Percentiles rank a stretch among this genome's conserved stretches.
These are phyloP conservation scores for Aquilaria sinensis DNA, from an alignment of 345 rosid species.

Conservation along the genomic window DNA sequence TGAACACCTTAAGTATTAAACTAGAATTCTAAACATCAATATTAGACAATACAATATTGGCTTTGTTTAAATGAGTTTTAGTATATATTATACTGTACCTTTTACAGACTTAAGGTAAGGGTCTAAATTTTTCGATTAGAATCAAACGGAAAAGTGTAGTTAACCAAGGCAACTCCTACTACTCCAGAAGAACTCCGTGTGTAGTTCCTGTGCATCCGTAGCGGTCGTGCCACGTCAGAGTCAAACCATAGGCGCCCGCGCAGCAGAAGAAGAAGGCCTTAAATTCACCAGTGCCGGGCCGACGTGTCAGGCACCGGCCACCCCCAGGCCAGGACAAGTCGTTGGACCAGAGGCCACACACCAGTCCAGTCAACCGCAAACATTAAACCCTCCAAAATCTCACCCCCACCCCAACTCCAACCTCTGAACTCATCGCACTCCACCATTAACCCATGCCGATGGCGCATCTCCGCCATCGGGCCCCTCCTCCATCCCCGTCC, in stretches of 20 bases:
- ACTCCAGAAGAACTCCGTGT: too few species aligned
- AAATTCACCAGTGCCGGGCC: conserved; percentile 25
- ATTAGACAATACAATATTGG: too few species aligned
- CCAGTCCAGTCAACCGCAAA: conserved; percentile 17
- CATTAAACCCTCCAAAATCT: conserved; percentile 19
- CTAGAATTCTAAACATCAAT: too few species aligned
- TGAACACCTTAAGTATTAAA: too few species aligned
- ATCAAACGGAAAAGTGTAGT: too few species aligned
- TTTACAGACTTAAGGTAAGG: too few species aligned
- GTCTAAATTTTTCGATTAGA: too few species aligned
- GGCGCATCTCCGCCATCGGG: conserved; percentile 6
- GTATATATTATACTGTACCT: too few species aligned
- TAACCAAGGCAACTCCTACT: too few species aligned
- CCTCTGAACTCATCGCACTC: not conserved
- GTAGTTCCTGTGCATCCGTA: too few species aligned
- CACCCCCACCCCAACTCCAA: conserved; percentile 1
- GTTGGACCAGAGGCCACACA: conserved; percentile 2
- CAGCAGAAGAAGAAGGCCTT: conserved; percentile 27
- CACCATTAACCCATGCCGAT: not conserved
- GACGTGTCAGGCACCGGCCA: conserved; percentile 36
- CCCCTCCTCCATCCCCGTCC: conserved; percentile 23
- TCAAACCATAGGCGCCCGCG: not conserved
- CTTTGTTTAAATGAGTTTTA: too few species aligned
- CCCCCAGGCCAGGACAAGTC: conserved; percentile 13
- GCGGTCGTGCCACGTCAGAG: too few species aligned